Evolutionary conservation across 108 stramenopile genomes (phyloP), one percentile per base, ranked within the genome.

Genomic region (Thalassiosira profunda): DNA sequence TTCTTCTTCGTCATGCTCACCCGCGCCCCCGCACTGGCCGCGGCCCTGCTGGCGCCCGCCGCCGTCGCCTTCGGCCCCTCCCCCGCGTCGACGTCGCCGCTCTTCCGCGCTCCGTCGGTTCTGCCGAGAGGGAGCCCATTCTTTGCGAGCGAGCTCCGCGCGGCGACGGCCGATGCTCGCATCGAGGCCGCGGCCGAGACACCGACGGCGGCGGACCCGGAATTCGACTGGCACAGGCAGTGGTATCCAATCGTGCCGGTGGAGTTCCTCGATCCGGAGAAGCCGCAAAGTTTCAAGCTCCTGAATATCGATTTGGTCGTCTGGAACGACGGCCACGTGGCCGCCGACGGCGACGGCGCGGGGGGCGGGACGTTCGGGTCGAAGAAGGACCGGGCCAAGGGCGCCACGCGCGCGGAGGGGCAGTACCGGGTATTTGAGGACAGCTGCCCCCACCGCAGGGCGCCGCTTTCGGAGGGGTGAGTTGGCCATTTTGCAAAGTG

Each of bases 371-470:
- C n/a, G n/a, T 78, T 79, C 35, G 66, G 72, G 30, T 14, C 71
- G 9, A 80, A 69, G 26, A 40, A 24, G 29, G 33, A 73, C 2
- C 55, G 72, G 14, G 46, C 72, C 26, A 54, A 41, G 17, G 38
- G 36, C 26, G 47, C 65, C 9, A 34, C 28, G 3, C 65, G 66
- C 15, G 28, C 8, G 14, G 64, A 43, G 15, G 79, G 79, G 14
- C 41, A 12, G 18, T 73, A 72, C 72, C 65, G 72, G 6, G 79
- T 33, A 5, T 80, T 80, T 68, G 67, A 52, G 1, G 85, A 89
- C 52, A 34, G 58, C 12, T 89, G 88, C 58, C 86, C 86, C 34
- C 86, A 88, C 49, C 79, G 86, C 11, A 75, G n/a, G n/a, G n/a
- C n/a, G n/a, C n/a, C n/a, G n/a, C n/a, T n/a, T n/a, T n/a, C n/a